These are phyloP conservation scores for Eucalyptus cloeziana DNA, from an alignment of 345 rosid genomes.

Conservation along the genomic window DNA sequence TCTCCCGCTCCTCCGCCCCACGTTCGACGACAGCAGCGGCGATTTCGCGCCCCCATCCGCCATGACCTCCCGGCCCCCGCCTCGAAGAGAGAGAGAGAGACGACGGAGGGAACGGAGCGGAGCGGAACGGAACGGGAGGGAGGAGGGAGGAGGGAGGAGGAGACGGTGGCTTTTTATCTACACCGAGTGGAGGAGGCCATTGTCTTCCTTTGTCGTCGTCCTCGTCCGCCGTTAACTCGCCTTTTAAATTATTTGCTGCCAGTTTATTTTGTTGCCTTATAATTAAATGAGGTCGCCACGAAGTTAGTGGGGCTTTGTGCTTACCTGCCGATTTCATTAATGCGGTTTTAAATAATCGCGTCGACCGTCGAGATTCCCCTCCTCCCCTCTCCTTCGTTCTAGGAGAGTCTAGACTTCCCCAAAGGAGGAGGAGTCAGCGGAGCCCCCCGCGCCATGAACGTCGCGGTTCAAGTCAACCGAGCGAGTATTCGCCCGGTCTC, in stretches of 20 bases:
- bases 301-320: not conserved
- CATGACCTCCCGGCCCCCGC: constrained; percentile 4
- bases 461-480: not conserved
- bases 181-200: not conserved
- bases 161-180: not conserved
- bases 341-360: not conserved
- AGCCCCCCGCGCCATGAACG: not conserved
- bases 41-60: not conserved
- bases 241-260: not conserved
- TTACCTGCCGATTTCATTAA: not conserved
- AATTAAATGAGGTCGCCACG: not conserved
- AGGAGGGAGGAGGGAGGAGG: not conserved
- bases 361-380: not conserved
- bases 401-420: not conserved
- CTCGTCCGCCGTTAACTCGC: not conserved
- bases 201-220: not conserved
- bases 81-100: not conserved
- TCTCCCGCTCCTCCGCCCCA: constrained; percentile 1
- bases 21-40: constrained; percentile 9
- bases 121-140: no score
- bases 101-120: no score
- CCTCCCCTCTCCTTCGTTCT: not conserved
- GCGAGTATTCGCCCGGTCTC: no score
- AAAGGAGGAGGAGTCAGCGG: not conserved
- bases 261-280: not conserved